These are phyloP conservation scores for Fusarium poae DNA, from an alignment of 2,329 filamentous ascomycete genomes.

Conservation along the genomic window DNA sequence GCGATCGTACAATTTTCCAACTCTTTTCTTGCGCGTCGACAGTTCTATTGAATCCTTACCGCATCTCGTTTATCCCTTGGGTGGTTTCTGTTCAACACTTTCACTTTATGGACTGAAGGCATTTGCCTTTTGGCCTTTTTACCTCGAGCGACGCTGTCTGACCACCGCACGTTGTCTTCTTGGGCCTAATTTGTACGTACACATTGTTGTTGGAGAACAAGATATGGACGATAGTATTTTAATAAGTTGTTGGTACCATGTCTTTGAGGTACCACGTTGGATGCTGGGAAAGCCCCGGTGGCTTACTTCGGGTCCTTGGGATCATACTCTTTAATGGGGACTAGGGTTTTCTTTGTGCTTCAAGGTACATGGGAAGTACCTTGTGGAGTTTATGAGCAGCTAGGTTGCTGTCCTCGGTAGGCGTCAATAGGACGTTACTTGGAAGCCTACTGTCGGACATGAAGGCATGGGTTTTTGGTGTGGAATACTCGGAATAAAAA, in stretches of 20 bases:
- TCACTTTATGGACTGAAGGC: conserved; percentile 29
- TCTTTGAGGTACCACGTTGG: conserved; percentile 42
- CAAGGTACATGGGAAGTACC: conserved; percentile 29
- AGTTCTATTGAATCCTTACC: conserved; percentile 49
- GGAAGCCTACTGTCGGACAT: conserved; percentile 43
- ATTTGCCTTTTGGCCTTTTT: conserved; percentile 43
- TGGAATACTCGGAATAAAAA: conserved; percentile 39
- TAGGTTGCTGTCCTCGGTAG: conserved; percentile 36
- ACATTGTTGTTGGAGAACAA: conserved; percentile 48
- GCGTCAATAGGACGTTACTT: conserved; percentile 33
- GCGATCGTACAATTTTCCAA: conserved; percentile 61
- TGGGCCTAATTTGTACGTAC: conserved; percentile 50
- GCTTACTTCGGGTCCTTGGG: conserved; percentile 49
- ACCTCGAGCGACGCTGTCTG: conserved; percentile 36
- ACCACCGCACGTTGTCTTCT: conserved; percentile 45
- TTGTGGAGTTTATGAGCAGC: conserved; percentile 44
- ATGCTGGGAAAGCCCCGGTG: conserved; percentile 53
- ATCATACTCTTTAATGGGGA: conserved; percentile 43
- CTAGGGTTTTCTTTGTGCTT: conserved; percentile 35
- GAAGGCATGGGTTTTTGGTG: conserved; percentile 40
- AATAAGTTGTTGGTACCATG: conserved; percentile 43
- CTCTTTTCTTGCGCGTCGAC: conserved; percentile 42
- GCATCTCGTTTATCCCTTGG: conserved; percentile 48
- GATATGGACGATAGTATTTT: conserved; percentile 45
- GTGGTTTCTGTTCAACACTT: conserved; percentile 50